These are phyloP conservation scores for Aspergillus calidoustus DNA, from an alignment of 2,329 filamentous ascomycete genomes.

Conservation along the genomic window DNA sequence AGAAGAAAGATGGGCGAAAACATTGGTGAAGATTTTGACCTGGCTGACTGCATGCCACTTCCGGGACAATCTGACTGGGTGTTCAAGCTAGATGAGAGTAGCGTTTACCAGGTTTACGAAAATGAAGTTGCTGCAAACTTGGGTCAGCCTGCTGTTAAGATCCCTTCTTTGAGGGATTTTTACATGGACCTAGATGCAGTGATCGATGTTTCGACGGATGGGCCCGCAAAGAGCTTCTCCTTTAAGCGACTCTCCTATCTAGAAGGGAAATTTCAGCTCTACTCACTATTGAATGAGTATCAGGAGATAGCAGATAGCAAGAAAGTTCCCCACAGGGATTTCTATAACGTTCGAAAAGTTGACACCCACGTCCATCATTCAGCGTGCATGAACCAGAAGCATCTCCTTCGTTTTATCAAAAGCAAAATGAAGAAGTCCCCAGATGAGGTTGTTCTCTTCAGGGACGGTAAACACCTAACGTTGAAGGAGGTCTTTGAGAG, in stretches of 20 bases:
- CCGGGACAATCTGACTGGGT: conserved; percentile 72
- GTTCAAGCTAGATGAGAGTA: conserved; percentile 78
- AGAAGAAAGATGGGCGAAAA: conserved; percentile 84
- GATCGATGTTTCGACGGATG: conserved; percentile 87
- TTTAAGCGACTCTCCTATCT: conserved; percentile 93
- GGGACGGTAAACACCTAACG: conserved; percentile 91
- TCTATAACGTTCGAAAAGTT: conserved; percentile 98
- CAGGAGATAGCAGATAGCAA: conserved; percentile 98
- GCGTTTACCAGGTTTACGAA: conserved; percentile 92
- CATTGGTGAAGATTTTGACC: conserved; percentile 89
- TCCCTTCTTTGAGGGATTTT: conserved; percentile 93
- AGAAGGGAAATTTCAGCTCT: conserved; percentile 96
- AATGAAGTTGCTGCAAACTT: conserved; percentile 64
- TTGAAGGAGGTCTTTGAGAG: conserved; percentile 93
- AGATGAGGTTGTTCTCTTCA: conserved; percentile 88
- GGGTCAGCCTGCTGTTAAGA: conserved; percentile 72
- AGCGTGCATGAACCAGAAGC: conserved; percentile 99
- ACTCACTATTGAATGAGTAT: conserved; percentile 91
- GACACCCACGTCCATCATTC: conserved; percentile 99
- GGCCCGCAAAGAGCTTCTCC: conserved; percentile 94
- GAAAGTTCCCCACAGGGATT: conserved; percentile 94
- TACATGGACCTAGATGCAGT: conserved; percentile 93
- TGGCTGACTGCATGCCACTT: conserved; percentile 76
- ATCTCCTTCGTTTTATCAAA: conserved; percentile 97
- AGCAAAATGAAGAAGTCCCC: conserved; percentile 99